A percentile compares a stretch with the other conserved stretches of the same genome.
Evolutionary conservation across 352 stramenopile species (phyloP).

Genomic region (Elongisporangium undulatum): DNA sequence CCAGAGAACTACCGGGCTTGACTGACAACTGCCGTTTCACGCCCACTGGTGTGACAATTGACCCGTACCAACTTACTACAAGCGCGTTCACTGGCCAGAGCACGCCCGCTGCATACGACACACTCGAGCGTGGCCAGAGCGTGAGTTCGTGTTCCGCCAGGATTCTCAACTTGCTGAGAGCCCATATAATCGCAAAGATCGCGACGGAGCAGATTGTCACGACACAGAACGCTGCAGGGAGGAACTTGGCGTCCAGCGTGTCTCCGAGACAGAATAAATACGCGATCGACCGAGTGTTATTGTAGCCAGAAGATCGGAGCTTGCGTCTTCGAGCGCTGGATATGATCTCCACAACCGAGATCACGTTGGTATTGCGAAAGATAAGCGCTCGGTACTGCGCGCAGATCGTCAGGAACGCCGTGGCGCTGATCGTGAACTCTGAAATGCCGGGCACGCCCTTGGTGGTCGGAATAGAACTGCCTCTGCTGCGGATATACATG

Average conservation of each 20-base stretch:
- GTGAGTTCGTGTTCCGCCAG: not conserved
- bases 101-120: not conserved
- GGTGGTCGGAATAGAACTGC: not conserved
- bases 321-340: not conserved
- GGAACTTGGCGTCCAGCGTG: slow-evolving; percentile 3
- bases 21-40: not conserved
- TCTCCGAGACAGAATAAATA: not conserved
- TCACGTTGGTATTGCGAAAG: not conserved
- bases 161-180: not conserved
- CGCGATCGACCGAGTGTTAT: slow-evolving; percentile 3
- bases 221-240: not conserved
- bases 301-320: not conserved
- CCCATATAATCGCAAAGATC: not conserved
- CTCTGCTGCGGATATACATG: not conserved
- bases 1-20: not conserved
- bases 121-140: not conserved
- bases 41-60: not conserved
- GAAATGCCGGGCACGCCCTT: not conserved
- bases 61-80: not conserved
- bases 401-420: not conserved
- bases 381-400: not conserved
- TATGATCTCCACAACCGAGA: not conserved
- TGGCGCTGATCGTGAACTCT: not conserved
- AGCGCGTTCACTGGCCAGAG: not conserved
- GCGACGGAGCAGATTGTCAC: not conserved